Evolutionary conservation across 208 protist genomes (phyloP), one percentile per base, ranked within the genome.

Genomic region (Leishmania tropica): DNA sequence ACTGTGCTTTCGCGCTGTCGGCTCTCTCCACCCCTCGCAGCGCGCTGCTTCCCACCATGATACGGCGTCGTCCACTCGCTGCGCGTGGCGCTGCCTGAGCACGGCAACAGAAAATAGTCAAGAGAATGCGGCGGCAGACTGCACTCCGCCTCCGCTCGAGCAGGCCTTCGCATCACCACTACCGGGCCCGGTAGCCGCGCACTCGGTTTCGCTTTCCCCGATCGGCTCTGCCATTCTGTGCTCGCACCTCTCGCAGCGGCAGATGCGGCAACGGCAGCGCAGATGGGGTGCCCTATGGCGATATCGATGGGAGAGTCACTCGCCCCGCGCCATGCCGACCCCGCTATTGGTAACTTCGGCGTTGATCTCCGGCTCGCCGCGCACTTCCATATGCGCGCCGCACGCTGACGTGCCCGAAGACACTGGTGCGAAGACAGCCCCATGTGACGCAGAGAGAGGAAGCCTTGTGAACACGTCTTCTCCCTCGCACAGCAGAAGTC

Each of bases 251-350:
- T 89, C 81, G n/a, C 75, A 85, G 21, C 86, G 89, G 6, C 77
- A 87, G n/a, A 67, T 75, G 79, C 84, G 90, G 8, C 90, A 95
- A 60, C 85, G 90, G 31, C 85, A 91, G 81, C 85, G 83, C 8
- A 76, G 48, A 24, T 90, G 81, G 83, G 90, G 88, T 7, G 86
- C 85, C 35, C 58, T 91, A 68, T 91, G 88, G 92, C 88, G 88
- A 40, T 92, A 92, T 68, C 74, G 51, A n/a, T 48, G 40, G 1
- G 75, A 81, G 17, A 73, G 15, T 51, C 37, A n/a, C 28, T 78
- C 75, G 21, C 54, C 37, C 35, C 40, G n/a, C 35, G 3, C 73
- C 35, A 17, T 76, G 31, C 51, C 73, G 17, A 17, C n/a, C 4
- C n/a, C 51, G n/a, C 19, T 17, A 3, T 13, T 2, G 31, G 31